Percentiles rank a stretch among this genome's conserved stretches.
These are phyloP conservation scores for Penium margaritaceum DNA, from an alignment of 139 green algal genomes.

Conservation along the genomic window DNA sequence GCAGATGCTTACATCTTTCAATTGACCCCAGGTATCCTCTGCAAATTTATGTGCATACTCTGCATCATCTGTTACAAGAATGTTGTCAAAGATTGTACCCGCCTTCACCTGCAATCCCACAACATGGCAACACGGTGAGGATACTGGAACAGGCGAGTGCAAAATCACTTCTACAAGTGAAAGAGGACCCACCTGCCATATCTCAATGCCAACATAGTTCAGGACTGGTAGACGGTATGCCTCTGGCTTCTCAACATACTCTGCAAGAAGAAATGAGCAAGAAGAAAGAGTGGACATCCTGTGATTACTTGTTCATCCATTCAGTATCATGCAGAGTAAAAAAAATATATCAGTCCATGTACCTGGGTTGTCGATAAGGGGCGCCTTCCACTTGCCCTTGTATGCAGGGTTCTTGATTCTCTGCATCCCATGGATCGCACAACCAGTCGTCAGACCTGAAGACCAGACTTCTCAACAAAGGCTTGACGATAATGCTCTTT, in stretches of 20 bases:
- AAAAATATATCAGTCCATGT: too few species aligned
- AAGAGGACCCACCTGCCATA: slow-evolving; percentile 69
- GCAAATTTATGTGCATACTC: slow-evolving; percentile 65
- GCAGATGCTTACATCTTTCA: slow-evolving; percentile 60
- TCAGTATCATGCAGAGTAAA: too few species aligned
- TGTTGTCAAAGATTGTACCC: slow-evolving; percentile 85
- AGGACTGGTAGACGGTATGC: slow-evolving; percentile 67
- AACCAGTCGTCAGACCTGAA: not conserved
- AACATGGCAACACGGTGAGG: too few species aligned
- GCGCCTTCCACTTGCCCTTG: slow-evolving; percentile 73
- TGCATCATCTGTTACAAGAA: slow-evolving; percentile 70
- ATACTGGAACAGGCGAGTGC: not conserved
- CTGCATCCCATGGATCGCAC: slow-evolving; percentile 29
- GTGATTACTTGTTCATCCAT: too few species aligned
- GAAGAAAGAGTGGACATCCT: too few species aligned
- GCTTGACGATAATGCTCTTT: too few species aligned
- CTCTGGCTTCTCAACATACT: slow-evolving; percentile 64
- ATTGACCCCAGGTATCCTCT: slow-evolving; percentile 67
- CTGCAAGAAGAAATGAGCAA: too few species aligned
- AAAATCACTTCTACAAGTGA: too few species aligned
- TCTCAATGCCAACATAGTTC: slow-evolving; percentile 76
- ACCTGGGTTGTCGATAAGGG: slow-evolving; percentile 72
- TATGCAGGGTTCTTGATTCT: slow-evolving; percentile 68
- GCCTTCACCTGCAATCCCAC: slow-evolving; percentile 60
- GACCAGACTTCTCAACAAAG: not conserved